Conservation (phyloP, 306 rosid genomes). For the Quercus robur region DNA sequence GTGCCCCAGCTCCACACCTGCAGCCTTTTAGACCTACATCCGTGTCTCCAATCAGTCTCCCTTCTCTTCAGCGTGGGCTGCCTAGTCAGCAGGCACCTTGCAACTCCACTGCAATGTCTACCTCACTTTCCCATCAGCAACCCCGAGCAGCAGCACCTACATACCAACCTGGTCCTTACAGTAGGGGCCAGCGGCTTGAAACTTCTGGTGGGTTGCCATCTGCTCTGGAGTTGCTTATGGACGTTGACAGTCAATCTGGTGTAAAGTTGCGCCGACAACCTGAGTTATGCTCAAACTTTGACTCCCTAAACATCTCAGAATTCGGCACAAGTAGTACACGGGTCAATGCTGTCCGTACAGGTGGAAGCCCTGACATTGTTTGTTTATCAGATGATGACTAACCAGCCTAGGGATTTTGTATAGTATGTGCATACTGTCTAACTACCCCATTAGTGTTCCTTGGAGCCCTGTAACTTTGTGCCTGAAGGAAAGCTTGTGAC, state of each 20-base stretch:
- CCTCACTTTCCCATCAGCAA: slow-evolving; percentile 26
- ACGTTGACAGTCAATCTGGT: slow-evolving; percentile 31
- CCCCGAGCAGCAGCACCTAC: slow-evolving; percentile 23
- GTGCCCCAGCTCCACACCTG: slow-evolving; percentile 76
- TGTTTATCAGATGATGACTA: slow-evolving; percentile 85
- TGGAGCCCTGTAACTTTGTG: not conserved
- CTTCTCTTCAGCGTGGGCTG: slow-evolving; percentile 24
- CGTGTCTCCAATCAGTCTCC: slow-evolving; percentile 13
- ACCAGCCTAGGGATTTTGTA: slow-evolving; percentile 13
- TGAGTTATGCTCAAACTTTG: slow-evolving; percentile 7
- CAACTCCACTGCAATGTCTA: slow-evolving; percentile 24
- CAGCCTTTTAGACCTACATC: slow-evolving; percentile 53
- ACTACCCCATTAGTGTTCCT: not conserved
- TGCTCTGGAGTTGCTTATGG: slow-evolving; percentile 24
- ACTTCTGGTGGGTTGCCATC: slow-evolving; percentile 25
- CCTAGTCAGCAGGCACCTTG: slow-evolving; percentile 36
- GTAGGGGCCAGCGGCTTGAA: slow-evolving; percentile 17
- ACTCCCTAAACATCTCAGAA: slow-evolving; percentile 14
- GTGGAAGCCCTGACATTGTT: slow-evolving; percentile 41
- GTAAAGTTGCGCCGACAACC: slow-evolving; percentile 12
- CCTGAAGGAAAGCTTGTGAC: not conserved
- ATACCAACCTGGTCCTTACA: slow-evolving; percentile 22
- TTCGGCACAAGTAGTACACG: slow-evolving; percentile 11
- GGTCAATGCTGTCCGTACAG: slow-evolving; percentile 25
- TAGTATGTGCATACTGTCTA: not conserved